Percentiles rank a stretch among this genome's conserved stretches.
phyloP scores from a whole-genome alignment of 1,139 yeast genomes.

The Nadsonia commutata region DNA sequence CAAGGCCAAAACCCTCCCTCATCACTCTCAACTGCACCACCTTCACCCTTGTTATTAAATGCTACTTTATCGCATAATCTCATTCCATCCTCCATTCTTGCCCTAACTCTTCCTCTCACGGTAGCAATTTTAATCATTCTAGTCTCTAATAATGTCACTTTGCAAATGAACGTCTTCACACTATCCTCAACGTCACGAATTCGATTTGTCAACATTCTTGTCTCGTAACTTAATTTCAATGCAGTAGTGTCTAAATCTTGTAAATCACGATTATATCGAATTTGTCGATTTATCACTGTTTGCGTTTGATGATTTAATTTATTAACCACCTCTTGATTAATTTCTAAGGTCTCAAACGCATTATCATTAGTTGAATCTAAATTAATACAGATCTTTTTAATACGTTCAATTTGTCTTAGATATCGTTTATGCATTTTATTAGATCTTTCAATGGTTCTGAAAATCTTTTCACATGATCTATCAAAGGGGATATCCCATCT shows the following conservation, averaged over 20 bases:
- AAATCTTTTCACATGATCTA: conserved; percentile 13
- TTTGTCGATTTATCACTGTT: conserved; percentile 11
- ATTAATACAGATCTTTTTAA: conserved; percentile 1
- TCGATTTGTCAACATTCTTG: conserved; percentile 54
- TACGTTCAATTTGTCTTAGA: conserved; percentile 1
- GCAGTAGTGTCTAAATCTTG: conserved; percentile 53
- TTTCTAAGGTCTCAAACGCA: conserved; percentile 1
- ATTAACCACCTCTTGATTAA: conserved; percentile 10
- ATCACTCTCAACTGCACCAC: no score
- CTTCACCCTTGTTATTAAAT: no score
- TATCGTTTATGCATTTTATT: conserved; percentile 4
- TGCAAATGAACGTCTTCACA: conserved; percentile 35
- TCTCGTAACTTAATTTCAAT: conserved; percentile 69
- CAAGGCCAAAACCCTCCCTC: no score
- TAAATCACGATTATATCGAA: conserved; percentile 33
- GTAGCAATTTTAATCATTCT: conserved; percentile 9
- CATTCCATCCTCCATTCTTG: no score
- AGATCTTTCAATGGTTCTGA: conserved; percentile 4
- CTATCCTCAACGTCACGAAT: conserved; percentile 73
- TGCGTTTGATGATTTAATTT: conserved; percentile 11
- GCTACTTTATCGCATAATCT: no score
- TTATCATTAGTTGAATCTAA: conserved; percentile 2
- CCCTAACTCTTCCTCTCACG: no score
- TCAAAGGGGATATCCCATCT: conserved; percentile 22
- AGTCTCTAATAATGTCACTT: conserved; percentile 26